phyloP scores from a whole-genome alignment of 768 basidiomycete species.

The Trametes gibbosa region DNA sequence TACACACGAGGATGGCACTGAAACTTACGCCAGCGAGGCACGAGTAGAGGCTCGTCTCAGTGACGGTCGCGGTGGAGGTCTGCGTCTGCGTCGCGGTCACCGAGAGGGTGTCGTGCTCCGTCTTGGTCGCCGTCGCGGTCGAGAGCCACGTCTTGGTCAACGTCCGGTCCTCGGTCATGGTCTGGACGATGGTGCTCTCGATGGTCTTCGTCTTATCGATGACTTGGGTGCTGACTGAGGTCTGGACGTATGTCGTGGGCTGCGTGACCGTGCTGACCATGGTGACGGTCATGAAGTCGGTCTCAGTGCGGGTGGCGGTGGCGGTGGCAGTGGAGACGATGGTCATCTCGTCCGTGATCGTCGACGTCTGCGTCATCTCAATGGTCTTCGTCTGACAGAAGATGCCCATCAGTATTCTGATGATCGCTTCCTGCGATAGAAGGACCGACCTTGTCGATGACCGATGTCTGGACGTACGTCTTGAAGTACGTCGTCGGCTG shows the following conservation, averaged over 20 bases:
- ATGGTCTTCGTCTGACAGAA: slow-evolving; percentile 51
- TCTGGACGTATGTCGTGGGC: slow-evolving; percentile 58
- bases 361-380: slow-evolving; percentile 39
- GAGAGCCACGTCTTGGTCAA: slow-evolving; percentile 48
- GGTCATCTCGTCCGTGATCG: slow-evolving; percentile 37
- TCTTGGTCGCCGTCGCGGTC: slow-evolving; percentile 43
- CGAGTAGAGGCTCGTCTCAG: slow-evolving; percentile 34
- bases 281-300: slow-evolving; percentile 48
- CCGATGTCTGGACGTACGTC: slow-evolving; percentile 50
- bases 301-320: slow-evolving; percentile 56
- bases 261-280: slow-evolving; percentile 46
- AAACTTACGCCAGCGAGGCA: slow-evolving; percentile 15
- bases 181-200: slow-evolving; percentile 53
- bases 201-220: slow-evolving; percentile 64
- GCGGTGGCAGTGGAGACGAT: slow-evolving; percentile 45
- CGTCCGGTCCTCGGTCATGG: slow-evolving; percentile 48
- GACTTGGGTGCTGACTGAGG: slow-evolving; percentile 53
- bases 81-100: slow-evolving; percentile 51
- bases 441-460: slow-evolving; percentile 57
- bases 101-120: slow-evolving; percentile 35
- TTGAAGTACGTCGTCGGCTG: slow-evolving; percentile 57
- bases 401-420: not conserved
- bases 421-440: not conserved
- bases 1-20: not conserved
- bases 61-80: slow-evolving; percentile 38